Conservation (phyloP, 192 early-diverging fungal genomes). For the Coemansia sp. region DNA sequence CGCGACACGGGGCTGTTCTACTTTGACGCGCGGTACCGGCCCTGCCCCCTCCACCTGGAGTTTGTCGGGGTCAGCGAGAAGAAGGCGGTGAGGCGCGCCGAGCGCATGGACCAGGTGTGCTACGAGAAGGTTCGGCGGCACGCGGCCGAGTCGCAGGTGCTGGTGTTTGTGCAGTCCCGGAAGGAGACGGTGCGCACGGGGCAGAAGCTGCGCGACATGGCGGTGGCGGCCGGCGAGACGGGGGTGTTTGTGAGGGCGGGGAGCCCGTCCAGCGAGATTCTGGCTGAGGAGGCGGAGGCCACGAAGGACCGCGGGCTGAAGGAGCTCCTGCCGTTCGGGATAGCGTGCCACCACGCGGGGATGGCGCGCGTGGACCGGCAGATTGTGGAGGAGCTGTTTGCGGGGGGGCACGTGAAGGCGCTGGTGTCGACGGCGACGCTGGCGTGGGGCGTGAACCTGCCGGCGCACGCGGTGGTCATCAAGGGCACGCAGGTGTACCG, state of each 20-base stretch:
- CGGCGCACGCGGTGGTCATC: conserved; percentile 97
- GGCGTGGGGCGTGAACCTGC: conserved; percentile 99
- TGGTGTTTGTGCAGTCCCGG: conserved; percentile 96
- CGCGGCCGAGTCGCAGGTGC: conserved; percentile 77
- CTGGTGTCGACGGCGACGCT: conserved; percentile 95
- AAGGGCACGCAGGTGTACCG: conserved; percentile 98
- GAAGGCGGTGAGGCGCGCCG: conserved; percentile 88
- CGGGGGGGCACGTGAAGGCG: conserved; percentile 85
- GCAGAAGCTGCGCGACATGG: conserved; percentile 88
- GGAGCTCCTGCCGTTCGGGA: conserved; percentile 91
- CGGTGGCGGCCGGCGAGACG: conserved; percentile 82
- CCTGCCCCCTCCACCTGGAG: conserved; percentile 93
- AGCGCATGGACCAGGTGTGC: conserved; percentile 95
- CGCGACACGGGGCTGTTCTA: conserved; percentile 79
- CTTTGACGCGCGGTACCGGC: conserved; percentile 90
- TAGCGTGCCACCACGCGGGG: conserved; percentile 96
- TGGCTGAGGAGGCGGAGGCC: conserved; percentile 74
- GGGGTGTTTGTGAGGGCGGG: conserved; percentile 79
- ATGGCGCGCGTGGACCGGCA: conserved; percentile 89
- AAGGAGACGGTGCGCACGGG: conserved; percentile 98
- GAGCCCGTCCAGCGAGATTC: conserved; percentile 79
- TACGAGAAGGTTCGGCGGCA: conserved; percentile 95
- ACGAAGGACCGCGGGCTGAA: conserved; percentile 81
- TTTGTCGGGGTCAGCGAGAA: conserved; percentile 98
- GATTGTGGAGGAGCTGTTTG: conserved; percentile 92